Base-by-base conservation (phyloP, 2,329 filamentous ascomycete genomes). In the Geoglossum cookeanum region DNA sequence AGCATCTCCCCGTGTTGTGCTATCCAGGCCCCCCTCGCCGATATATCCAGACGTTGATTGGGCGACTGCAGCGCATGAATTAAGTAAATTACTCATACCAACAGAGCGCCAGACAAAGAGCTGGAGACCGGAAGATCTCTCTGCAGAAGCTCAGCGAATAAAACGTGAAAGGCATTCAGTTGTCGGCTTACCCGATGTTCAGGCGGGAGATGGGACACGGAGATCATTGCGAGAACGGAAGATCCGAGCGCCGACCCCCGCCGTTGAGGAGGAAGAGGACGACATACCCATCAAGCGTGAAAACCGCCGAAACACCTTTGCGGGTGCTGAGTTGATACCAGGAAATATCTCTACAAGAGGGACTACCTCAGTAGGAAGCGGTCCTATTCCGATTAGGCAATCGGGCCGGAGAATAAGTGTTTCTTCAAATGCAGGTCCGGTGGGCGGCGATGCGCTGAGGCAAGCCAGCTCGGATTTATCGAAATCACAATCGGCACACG, bases 1-100 rank as follows among this genome's bases (percentile, higher is more conserved):
- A 63, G 62, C 35, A 63, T 66, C 61, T 67, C 68, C 55, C 67
- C 73, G 29, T 69, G 17, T 45, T 22, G n/a, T 37, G 22, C 15
- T 53, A n/a, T 53, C 49, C 33, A 53, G 49, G 32, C 71, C 45
- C 56, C 62, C 55, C 49, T 61, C 57, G 59, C 63, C 58, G 45
- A 58, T 55, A 42, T 63, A 58, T 59, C 63, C 47, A 32, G 85
- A 90, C 49, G 84, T 97, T 0, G 78, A 86, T 48, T 97, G 91
- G 92, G 79, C 83, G 0, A 78, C 84, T 32, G 89, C 90, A n/a
- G 79, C 87, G 0, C 79, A 87, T 63, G 89, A 94, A 66, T 72
- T 97, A 11, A 86, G 82, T 64, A 89, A 87, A 66, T 68, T 94
- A 3, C 77, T 97, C 27, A 85, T 96, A 58, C 92, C 91, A 0